Conservation (phyloP, 805 yeast species). For the Metschnikowia henanensis region DNA sequence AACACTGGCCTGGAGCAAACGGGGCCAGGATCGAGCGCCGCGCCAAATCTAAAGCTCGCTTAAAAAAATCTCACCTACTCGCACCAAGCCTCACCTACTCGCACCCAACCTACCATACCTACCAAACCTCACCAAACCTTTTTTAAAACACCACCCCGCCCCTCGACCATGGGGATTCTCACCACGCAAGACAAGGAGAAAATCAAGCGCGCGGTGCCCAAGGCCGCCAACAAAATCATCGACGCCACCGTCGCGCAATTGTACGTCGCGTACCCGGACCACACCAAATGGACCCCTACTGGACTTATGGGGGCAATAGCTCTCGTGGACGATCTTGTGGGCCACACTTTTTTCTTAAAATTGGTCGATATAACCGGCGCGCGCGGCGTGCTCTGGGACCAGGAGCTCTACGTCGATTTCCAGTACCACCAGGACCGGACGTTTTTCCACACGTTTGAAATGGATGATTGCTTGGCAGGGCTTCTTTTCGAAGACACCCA, state of each 20-base stretch:
- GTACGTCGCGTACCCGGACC: conserved; percentile 87
- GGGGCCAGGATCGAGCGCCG: too few species aligned
- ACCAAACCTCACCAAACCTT: background rate
- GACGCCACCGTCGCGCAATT: conserved; percentile 90
- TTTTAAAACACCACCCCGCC: background rate
- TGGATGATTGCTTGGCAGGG: conserved; percentile 87
- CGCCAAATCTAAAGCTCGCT: too few species aligned
- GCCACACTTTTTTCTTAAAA: conserved; percentile 90
- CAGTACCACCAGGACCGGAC: conserved; percentile 92
- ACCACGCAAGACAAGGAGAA: conserved; percentile 75
- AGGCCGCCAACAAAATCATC: conserved; percentile 79
- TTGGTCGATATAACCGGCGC: conserved; percentile 81
- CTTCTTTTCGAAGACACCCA: conserved; percentile 82
- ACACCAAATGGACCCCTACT: conserved; percentile 79
- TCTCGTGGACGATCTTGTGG: conserved; percentile 88
- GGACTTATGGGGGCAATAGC: conserved; percentile 88
- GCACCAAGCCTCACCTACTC: too few species aligned
- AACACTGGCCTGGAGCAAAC: too few species aligned
- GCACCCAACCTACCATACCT: too few species aligned
- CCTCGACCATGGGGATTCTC: conserved; percentile 33
- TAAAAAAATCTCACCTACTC: too few species aligned
- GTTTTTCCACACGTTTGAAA: conserved; percentile 92
- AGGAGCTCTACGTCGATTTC: conserved; percentile 86
- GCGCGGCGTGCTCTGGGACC: conserved; percentile 95
- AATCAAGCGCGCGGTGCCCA: conserved; percentile 86